Evolutionary conservation across 1,284 basidiomycete genomes (phyloP).

Genomic region (Waitea zeae): DNA sequence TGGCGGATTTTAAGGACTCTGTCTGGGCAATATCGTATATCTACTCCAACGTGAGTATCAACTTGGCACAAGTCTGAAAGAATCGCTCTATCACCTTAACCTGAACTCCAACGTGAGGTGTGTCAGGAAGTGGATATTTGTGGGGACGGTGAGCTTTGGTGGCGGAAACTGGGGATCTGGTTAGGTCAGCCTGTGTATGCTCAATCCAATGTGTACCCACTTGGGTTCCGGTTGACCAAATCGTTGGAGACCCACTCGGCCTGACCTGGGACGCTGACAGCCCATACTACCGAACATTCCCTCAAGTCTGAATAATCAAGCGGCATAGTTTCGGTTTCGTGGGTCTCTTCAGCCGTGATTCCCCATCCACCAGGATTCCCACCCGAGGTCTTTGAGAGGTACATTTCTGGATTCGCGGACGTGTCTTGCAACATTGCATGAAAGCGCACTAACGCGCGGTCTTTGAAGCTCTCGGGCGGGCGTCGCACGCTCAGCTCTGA

Average conservation of each 20-base stretch:
- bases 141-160: conserved; percentile 23
- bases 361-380: conserved; percentile 55
- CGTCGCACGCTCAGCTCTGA: conserved; percentile 27
- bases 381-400: conserved; percentile 27
- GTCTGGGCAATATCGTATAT: conserved; percentile 30
- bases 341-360: conserved; percentile 15
- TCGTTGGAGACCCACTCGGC: conserved; percentile 26
- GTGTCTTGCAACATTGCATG: conserved; percentile 70
- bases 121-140: conserved; percentile 43
- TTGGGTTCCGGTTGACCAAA: conserved; percentile 14
- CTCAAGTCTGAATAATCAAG: conserved; percentile 33
- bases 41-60: conserved; percentile 15
- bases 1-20: conserved; percentile 34
- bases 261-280: conserved; percentile 50
- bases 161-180: not conserved
- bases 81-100: conserved; percentile 32
- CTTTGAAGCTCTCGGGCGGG: conserved; percentile 27
- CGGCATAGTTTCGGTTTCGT: conserved; percentile 10
- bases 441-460: conserved; percentile 45
- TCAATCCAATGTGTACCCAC: conserved; percentile 7
- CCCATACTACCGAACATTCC: conserved; percentile 51
- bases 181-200: not conserved
- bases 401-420: conserved; percentile 51
- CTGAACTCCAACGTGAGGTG: conserved; percentile 42
- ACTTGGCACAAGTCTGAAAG: not conserved